These are phyloP conservation scores for Tricladium varicosporioides DNA, from an alignment of 2,329 filamentous ascomycete genomes.

Conservation along the genomic window DNA sequence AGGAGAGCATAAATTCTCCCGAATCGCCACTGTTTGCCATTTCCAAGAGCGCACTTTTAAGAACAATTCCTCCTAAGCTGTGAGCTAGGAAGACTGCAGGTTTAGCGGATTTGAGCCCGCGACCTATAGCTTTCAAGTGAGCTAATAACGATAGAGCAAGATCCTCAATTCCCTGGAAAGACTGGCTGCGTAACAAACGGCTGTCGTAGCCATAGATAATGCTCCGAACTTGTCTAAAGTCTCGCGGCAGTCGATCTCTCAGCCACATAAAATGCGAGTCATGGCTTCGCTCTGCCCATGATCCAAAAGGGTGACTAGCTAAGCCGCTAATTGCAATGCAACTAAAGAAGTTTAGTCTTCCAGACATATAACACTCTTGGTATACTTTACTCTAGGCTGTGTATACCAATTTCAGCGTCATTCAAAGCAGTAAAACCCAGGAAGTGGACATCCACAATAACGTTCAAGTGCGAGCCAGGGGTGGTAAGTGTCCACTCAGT, in stretches of 20 bases:
- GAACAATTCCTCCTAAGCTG: constrained; percentile 3
- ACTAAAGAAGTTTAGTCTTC: too few relatives aligned
- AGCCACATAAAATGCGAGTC: background rate
- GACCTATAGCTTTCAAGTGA: too few relatives aligned
- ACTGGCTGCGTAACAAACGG: background rate
- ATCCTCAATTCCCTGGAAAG: too few relatives aligned
- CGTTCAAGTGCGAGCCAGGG: too few relatives aligned
- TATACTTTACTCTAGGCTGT: too few relatives aligned
- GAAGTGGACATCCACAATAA: too few relatives aligned
- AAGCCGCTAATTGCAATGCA: background rate
- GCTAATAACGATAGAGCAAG: too few relatives aligned
- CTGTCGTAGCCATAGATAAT: background rate
- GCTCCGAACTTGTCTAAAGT: background rate
- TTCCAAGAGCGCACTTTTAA: background rate
- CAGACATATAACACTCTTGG: too few relatives aligned
- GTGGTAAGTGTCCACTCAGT: too few relatives aligned
- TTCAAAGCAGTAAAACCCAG: too few relatives aligned
- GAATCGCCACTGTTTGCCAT: background rate
- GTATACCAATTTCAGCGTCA: too few relatives aligned
- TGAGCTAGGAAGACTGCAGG: constrained; percentile 1
- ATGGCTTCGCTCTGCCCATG: background rate
- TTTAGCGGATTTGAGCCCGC: too few relatives aligned
- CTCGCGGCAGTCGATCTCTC: background rate
- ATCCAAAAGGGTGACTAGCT: background rate
- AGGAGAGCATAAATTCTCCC: background rate